phyloP scores from a whole-genome alignment of 1,284 basidiomycete genomes.

The Cutaneotrichosporon cavernicola region DNA sequence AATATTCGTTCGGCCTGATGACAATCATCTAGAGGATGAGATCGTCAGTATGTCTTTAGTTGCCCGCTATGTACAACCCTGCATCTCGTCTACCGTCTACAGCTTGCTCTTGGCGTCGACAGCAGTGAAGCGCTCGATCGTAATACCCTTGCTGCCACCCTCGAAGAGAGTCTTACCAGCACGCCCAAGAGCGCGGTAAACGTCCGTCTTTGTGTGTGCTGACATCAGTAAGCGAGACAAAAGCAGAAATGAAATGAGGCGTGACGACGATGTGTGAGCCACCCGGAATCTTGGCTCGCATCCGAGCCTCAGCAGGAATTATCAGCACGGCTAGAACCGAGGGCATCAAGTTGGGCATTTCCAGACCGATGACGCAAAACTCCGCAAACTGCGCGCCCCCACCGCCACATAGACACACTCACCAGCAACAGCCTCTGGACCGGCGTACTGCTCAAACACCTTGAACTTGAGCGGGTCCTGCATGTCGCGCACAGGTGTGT shows the following conservation, averaged over 20 bases:
- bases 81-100: neutral
- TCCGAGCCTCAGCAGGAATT: too few species aligned
- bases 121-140: slow-evolving; percentile 9
- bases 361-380: too few species aligned
- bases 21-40: neutral
- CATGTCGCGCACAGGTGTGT: slow-evolving; percentile 13
- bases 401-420: too few species aligned
- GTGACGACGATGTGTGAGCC: too few species aligned
- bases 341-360: too few species aligned
- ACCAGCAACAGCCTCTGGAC: slow-evolving; percentile 16
- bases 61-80: neutral
- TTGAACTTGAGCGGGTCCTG: slow-evolving; percentile 20
- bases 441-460: slow-evolving; percentile 22
- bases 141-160: slow-evolving; percentile 16
- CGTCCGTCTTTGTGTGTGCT: slow-evolving; percentile 16
- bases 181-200: slow-evolving; percentile 12
- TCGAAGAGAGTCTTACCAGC: slow-evolving; percentile 14
- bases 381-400: too few species aligned
- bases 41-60: neutral
- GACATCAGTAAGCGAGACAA: neutral
- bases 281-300: too few species aligned
- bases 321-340: too few species aligned
- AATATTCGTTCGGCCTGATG: too few species aligned
- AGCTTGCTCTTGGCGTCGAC: slow-evolving; percentile 9
- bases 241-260: too few species aligned